These are phyloP conservation scores for Aurinia saxatilis DNA, from an alignment of 345 rosid species.

Conservation along the genomic window DNA sequence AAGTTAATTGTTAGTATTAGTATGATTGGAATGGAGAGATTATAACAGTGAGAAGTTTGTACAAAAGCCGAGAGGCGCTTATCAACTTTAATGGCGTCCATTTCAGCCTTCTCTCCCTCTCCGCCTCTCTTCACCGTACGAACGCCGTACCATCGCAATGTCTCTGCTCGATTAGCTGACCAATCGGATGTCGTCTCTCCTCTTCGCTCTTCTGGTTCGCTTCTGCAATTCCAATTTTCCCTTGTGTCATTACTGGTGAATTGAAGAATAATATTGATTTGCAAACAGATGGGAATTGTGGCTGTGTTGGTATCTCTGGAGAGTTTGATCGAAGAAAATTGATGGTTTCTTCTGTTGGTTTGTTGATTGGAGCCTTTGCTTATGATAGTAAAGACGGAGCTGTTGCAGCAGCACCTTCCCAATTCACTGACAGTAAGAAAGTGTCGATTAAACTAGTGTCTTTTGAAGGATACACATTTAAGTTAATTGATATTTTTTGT, in stretches of 20 bases:
- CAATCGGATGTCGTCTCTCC: constrained; percentile 1
- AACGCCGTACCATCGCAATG: too few relatives aligned
- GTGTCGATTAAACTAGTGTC: background rate
- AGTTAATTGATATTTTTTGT: background rate
- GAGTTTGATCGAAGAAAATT: constrained; percentile 48
- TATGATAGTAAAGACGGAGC: constrained; percentile 25
- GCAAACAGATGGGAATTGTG: constrained; percentile 28
- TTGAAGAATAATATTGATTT: background rate
- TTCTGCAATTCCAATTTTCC: background rate
- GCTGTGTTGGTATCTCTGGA: background rate
- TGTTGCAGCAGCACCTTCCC: constrained; percentile 63
- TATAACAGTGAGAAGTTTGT: too few relatives aligned
- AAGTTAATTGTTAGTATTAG: too few relatives aligned
- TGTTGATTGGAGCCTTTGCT: constrained; percentile 32
- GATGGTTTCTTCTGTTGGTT: constrained; percentile 40
- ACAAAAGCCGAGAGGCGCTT: too few relatives aligned
- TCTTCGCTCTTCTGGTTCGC: constrained; percentile 27
- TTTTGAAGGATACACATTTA: background rate
- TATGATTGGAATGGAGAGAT: too few relatives aligned
- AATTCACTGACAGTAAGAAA: constrained; percentile 68
- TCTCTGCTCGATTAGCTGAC: constrained; percentile 24
- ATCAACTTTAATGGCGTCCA: too few relatives aligned
- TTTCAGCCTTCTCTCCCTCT: too few relatives aligned
- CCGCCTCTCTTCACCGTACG: too few relatives aligned
- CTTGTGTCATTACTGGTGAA: background rate